Percentiles rank a stretch among this genome's conserved stretches.
Evolutionary conservation across 1,284 basidiomycete species (phyloP).

Genomic region (Amylostereum areolatum): DNA sequence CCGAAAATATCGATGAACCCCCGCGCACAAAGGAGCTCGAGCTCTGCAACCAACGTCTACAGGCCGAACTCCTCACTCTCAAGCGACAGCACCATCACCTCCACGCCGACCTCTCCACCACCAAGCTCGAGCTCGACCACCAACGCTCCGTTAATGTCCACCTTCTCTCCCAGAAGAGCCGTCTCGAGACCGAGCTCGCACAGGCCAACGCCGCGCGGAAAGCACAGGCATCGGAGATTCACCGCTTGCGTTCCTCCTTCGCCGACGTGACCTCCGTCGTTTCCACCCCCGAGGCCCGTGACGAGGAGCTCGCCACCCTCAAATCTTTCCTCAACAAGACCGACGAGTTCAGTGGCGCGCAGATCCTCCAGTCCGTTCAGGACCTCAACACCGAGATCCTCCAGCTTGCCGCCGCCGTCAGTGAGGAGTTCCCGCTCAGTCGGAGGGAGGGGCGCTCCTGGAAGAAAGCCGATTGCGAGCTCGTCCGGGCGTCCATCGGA

Average conservation of each 20-base stretch:
- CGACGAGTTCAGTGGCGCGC: conserved; percentile 31
- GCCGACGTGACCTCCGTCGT: conserved; percentile 8
- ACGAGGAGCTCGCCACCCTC: conserved; percentile 28
- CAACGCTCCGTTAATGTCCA: conserved; percentile 11
- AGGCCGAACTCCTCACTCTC: conserved; percentile 4
- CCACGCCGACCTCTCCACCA: conserved; percentile 12
- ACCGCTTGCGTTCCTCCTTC: conserved; percentile 10
- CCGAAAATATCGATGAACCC: background rate
- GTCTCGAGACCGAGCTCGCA: conserved; percentile 9
- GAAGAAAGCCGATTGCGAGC: conserved; percentile 22
- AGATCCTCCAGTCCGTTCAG: conserved; percentile 30
- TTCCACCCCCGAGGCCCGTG: conserved; percentile 19
- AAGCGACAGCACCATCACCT: conserved; percentile 14
- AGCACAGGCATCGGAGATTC: conserved; percentile 9
- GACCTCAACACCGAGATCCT: conserved; percentile 32
- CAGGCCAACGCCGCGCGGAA: conserved; percentile 8
- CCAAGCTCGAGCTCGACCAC: conserved; percentile 12
- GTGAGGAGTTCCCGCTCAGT: conserved; percentile 27
- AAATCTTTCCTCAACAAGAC: conserved; percentile 32
- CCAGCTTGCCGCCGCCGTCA: conserved; percentile 29
- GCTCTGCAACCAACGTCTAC: conserved; percentile 8
- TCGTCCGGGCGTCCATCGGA: conserved; percentile 24
- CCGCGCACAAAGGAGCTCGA: conserved; percentile 6
- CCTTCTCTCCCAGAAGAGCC: conserved; percentile 13
- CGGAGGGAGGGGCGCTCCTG: conserved; percentile 17